Conservation (phyloP, 352 stramenopile genomes). For the Phytophthora meadii region DNA sequence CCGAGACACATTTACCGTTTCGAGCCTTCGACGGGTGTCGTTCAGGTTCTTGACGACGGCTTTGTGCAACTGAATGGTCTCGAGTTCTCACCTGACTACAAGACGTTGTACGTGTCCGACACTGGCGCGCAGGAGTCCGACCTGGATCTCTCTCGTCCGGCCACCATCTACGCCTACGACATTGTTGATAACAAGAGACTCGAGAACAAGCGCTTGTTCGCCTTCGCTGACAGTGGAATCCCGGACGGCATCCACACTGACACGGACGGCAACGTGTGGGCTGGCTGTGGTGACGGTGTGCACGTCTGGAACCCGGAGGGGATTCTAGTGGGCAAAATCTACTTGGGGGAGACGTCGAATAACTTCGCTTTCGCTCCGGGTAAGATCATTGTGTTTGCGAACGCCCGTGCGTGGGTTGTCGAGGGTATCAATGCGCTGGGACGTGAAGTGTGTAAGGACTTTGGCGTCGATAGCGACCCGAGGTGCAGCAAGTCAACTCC, state of each 20-base stretch:
- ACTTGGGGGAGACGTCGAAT: conserved; percentile 24
- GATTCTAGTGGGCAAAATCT: conserved; percentile 29
- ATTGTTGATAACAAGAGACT: conserved; percentile 24
- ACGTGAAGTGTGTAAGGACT: conserved; percentile 33
- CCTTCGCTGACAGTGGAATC: conserved; percentile 26
- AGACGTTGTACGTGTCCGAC: conserved; percentile 29
- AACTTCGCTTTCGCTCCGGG: conserved; percentile 32
- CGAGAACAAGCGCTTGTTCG: conserved; percentile 21
- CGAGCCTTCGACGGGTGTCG: conserved; percentile 31
- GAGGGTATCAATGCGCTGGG: conserved; percentile 30
- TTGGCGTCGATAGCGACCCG: conserved; percentile 25
- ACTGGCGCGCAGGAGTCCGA: conserved; percentile 26
- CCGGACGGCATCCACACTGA: conserved; percentile 27
- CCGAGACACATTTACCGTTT: conserved; percentile 30
- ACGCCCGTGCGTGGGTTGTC: conserved; percentile 16
- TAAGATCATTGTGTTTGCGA: conserved; percentile 29
- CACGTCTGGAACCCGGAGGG: conserved; percentile 31
- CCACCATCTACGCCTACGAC: conserved; percentile 33
- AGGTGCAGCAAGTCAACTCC: conserved; percentile 11
- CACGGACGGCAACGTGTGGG: conserved; percentile 25
- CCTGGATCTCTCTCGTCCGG: conserved; percentile 14
- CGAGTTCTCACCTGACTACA: conserved; percentile 34
- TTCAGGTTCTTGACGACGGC: conserved; percentile 24
- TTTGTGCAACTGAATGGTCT: conserved; percentile 24
- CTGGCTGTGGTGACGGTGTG: conserved; percentile 24